These are phyloP conservation scores for Thermothelomyces thermophilus DNA, from an alignment of 2,329 filamentous ascomycete species.

Conservation along the genomic window DNA sequence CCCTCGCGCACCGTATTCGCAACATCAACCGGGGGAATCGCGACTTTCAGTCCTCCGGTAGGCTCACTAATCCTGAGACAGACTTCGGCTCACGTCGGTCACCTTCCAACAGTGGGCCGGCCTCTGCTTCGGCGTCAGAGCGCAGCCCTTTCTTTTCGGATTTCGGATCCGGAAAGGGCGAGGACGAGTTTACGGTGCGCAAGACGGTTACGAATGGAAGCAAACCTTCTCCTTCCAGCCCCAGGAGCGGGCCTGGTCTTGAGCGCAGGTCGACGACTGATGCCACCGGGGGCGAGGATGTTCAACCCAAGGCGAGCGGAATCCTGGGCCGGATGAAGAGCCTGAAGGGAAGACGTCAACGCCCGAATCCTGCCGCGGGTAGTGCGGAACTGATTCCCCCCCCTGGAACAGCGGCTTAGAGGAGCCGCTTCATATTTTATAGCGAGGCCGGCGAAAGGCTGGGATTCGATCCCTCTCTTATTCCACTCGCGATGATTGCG, in stretches of 20 bases:
- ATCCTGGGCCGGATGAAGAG: slow-evolving; percentile 77
- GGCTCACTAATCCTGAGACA: slow-evolving; percentile 51
- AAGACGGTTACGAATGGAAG: slow-evolving; percentile 34
- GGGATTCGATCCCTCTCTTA: too few relatives aligned
- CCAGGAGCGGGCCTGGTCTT: slow-evolving; percentile 45
- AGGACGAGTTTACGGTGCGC: slow-evolving; percentile 43
- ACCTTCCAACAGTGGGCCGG: slow-evolving; percentile 30
- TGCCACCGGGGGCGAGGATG: slow-evolving; percentile 33
- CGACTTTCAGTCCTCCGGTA: slow-evolving; percentile 51
- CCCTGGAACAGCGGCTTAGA: slow-evolving; percentile 38
- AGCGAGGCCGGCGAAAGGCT: too few relatives aligned
- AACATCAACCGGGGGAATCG: slow-evolving; percentile 69
- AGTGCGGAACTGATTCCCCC: slow-evolving; percentile 21
- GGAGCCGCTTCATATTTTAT: too few relatives aligned
- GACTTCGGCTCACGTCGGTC: slow-evolving; percentile 37
- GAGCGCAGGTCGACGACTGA: slow-evolving; percentile 63
- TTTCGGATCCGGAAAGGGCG: slow-evolving; percentile 56
- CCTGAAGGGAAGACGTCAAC: slow-evolving; percentile 61
- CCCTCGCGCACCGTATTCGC: slow-evolving; percentile 83
- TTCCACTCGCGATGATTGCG: too few relatives aligned
- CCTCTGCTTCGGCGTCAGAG: slow-evolving; percentile 36
- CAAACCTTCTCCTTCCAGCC: slow-evolving; percentile 48
- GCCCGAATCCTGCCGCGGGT: slow-evolving; percentile 30
- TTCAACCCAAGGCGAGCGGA: slow-evolving; percentile 38
- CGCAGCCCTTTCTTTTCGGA: slow-evolving; percentile 80